Evolutionary conservation across 2,329 filamentous ascomycete species (phyloP), one percentile per base, ranked within the genome.

Genomic region (Tolypocladium amazonense): DNA sequence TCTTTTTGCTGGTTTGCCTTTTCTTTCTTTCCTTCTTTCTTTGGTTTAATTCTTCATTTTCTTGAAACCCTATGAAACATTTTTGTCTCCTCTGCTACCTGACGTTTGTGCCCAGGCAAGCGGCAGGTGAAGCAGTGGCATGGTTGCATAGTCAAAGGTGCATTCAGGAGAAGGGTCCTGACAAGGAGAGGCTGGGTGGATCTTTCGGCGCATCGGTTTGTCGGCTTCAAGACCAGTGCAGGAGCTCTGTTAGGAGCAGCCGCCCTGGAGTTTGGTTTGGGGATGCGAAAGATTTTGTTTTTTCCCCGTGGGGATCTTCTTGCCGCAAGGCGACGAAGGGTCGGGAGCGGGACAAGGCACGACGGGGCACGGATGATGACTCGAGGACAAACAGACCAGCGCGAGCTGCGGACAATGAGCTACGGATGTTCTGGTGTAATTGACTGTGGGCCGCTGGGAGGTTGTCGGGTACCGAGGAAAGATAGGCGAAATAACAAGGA

Each of bases 181-280:
- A 43, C 38, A 20, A 38, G 57, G 37, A 25, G 58, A 38, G 52
- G 58, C 37, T 45, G 12, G 55, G 35, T 56, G 35, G 41, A 39
- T 56, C 45, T 39, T 37, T 27, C 39, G 56, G 59, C 59, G 59
- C 59, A 60, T 58, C 27, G 56, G 59, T 55, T 57, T 47, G 39
- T 58, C 18, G 18, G 38, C 33, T 56, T 50, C 18, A 52, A 45
- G 20, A 23, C 39, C 38, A 35, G 52, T 23, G 37, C 30, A 37
- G 18, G 38, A 25, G 47, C 27, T 55, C 50, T 58, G 15, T 56
- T 33, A 57, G 59, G 39, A 27, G 56, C 30, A 8, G 30, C 30
- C 39, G 25, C 45, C 45, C 27, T 37, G 58, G 27, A 56, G 56
- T 35, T 35, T 33, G 41, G 56, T 35, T 35, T 33, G 41, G 33